Evolutionary conservation across 2,329 filamentous ascomycete genomes (phyloP).

Genomic region (Endoconidiophora polonica): DNA sequence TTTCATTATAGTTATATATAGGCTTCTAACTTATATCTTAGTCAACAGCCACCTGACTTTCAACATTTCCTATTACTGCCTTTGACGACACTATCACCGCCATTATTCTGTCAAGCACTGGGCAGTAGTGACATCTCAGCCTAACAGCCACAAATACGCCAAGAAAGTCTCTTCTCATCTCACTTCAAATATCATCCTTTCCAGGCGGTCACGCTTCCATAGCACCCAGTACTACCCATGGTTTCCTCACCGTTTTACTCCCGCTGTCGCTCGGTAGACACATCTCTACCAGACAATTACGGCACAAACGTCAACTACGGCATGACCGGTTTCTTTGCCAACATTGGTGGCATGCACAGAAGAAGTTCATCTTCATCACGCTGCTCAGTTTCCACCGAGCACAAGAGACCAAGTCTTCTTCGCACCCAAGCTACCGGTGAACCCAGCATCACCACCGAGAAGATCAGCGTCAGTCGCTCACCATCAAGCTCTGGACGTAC

Average conservation of each 20-base stretch:
- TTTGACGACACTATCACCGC: neutral
- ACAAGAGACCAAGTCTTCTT: slow-evolving; percentile 11
- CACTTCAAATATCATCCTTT: neutral
- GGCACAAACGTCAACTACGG: slow-evolving; percentile 6
- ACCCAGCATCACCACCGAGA: slow-evolving; percentile 10
- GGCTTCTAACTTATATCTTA: neutral
- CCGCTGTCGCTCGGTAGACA: slow-evolving; percentile 9
- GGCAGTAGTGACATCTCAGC: neutral
- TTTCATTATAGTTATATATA: neutral
- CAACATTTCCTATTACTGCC: neutral
- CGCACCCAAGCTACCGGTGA: slow-evolving; percentile 11
- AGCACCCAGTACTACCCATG: slow-evolving; percentile 2
- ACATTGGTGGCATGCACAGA: slow-evolving; percentile 11
- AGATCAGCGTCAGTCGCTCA: slow-evolving; percentile 10
- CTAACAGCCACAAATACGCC: neutral
- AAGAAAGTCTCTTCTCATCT: neutral
- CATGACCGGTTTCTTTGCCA: slow-evolving; percentile 12
- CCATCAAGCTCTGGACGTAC: slow-evolving; percentile 9
- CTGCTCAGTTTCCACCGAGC: slow-evolving; percentile 11
- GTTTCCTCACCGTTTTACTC: slow-evolving; percentile 10
- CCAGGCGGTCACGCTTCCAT: neutral
- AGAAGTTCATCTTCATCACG: slow-evolving; percentile 12
- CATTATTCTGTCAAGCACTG: neutral
- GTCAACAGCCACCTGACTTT: neutral
- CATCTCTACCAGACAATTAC: slow-evolving; percentile 5